Percentiles rank a stretch among this genome's conserved stretches.
phyloP scores from a whole-genome alignment of 208 protist species.

The Leishmania martiniquensis region DNA sequence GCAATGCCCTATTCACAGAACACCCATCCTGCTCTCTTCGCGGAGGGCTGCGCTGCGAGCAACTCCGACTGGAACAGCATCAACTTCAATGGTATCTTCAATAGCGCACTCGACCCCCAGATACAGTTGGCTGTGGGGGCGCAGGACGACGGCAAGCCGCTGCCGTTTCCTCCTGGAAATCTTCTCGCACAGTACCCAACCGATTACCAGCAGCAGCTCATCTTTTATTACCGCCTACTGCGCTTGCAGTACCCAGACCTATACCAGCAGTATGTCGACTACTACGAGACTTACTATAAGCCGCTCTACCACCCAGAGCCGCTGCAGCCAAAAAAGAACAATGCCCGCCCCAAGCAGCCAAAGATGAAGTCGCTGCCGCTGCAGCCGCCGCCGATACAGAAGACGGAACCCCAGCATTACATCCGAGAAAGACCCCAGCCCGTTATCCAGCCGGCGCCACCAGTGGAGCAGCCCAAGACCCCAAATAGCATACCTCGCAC shows the following conservation, averaged over 20 bases:
- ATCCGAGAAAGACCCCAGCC: constrained; percentile 7
- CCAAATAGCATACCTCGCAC: constrained; percentile 11
- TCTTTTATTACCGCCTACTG: constrained; percentile 54
- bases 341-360: not conserved
- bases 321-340: constrained; percentile 5
- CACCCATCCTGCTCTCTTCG: not conserved
- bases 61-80: constrained; percentile 19
- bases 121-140: constrained; percentile 11
- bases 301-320: constrained; percentile 33
- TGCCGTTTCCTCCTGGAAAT: constrained; percentile 52
- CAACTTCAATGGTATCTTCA: constrained; percentile 33
- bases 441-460: not conserved
- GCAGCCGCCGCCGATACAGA: constrained; percentile 7
- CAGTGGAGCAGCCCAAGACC: not conserved
- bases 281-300: constrained; percentile 57
- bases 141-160: constrained; percentile 33
- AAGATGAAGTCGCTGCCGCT: constrained; percentile 14
- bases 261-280: constrained; percentile 61
- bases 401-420: constrained; percentile 1
- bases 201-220: constrained; percentile 51
- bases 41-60: not conserved
- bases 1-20: not conserved
- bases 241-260: constrained; percentile 53
- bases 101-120: constrained; percentile 17
- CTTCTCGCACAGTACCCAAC: constrained; percentile 53